Base-by-base conservation (phyloP, 179 eudicot species). In the Beta macrorhiza region DNA sequence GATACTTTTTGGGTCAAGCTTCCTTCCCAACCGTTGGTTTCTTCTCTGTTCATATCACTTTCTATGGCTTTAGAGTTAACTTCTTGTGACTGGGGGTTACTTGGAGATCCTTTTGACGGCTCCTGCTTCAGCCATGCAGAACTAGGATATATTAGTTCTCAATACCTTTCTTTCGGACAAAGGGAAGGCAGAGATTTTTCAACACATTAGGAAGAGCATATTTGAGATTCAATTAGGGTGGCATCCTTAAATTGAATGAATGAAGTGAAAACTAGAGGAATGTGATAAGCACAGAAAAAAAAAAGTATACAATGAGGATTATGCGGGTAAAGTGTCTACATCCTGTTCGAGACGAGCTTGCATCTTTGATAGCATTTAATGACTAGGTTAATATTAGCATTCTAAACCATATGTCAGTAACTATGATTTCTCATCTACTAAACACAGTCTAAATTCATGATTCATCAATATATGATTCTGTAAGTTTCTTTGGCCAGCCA, bases 81-180 rank as follows among this genome's bases (percentile, higher is more conserved):
- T 61, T 77, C 83, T 67, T 81, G 84, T 44, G 82, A 85, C 57
- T 67, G 80, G 74, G 51, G 13, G 62, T 59, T 42, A 75, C 13
- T 59, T 16, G 78, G 84, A 61, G 80, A 80, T 61, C 77, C 86
- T 44, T 68, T 61, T 55, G 63, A 44, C 5, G 80, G 19, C 53
- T 79, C 82, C 85, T 81, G 77, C 58, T 51, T 78, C 45, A 74
- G 72, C 77, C 59, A 76, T 51, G 56, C 44, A 71, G 56, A 53
- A 67, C 52, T 20, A 32, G 47, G 20, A 44, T 53, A 15, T 5
- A 25, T 75, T 25, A 81, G 58, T 20, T 16, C 53, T 68, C 67
- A 49, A 29, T 72, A n/a, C 17, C 17, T 3, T 78, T 20, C 15
- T 11, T 51, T 12, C 20, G 13, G 56, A 2, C 29, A 20, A 49